Base-by-base conservation (phyloP, 1,284 basidiomycete species). In the Trichosporon inkin region DNA sequence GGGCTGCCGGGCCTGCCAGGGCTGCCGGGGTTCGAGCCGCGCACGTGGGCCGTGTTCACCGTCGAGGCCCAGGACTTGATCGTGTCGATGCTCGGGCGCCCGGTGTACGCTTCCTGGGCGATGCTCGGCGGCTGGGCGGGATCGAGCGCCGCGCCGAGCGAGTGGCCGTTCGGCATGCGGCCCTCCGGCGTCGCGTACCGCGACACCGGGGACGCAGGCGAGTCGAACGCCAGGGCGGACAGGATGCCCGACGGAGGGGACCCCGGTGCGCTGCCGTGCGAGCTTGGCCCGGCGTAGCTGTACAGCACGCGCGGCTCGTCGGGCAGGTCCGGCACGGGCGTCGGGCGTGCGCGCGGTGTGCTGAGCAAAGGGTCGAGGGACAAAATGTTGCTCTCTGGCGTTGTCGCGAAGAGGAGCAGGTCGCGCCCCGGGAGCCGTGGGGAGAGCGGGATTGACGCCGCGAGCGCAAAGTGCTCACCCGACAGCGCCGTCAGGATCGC, bases 401-500 rank as follows among this genome's bases (percentile, higher is more conserved):
- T 58, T 6, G 72, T 73, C 1, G 63, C 57, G 60, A 77, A 77
- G 56, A 75, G 64, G 24, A 76, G 67, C 22, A 77, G 53, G 55
- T 77, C 75, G 19, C 75, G 67, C 0, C 71, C 71, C 24, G 65
- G 63, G 11, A 60, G 51, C 24, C 68, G 38, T 0, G 74, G 73
- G 0, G 69, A 40, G 7, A 77, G 63, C 1, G 73, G 74, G 3
- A 77, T 61, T 0, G 71, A 72, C 1, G 60, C 68, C 11, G 67
- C 61, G 10, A 74, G 65, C 35, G 56, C 51, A 37, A 73, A 73
- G 44, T 73, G 68, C 6, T 67, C 55, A 2, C 62, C 20, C 10
- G 67, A 62, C 13, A 74, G 60, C 14, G 69, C 57, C 58, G 70
- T 67, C 47, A 76, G 63, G n/a, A 75, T 65, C 5, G 56, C 49